These are phyloP conservation scores for Ocimum tenuiflorum DNA, from an alignment of 257 asterid genomes.

Conservation along the genomic window DNA sequence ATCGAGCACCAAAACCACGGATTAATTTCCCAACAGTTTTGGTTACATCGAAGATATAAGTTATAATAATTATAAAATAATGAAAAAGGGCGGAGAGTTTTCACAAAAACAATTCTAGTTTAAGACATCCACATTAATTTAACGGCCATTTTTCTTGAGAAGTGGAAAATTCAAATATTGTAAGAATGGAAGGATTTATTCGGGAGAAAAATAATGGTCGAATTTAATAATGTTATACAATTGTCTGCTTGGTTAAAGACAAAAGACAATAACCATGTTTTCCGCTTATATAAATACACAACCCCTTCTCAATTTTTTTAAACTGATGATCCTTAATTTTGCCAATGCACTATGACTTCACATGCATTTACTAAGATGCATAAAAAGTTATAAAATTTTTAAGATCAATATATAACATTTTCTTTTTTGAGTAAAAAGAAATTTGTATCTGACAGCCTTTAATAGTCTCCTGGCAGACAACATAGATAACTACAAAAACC, in stretches of 20 bases:
- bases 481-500: constrained; percentile 18
- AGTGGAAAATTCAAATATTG: not conserved
- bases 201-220: not conserved
- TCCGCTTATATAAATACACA: not conserved
- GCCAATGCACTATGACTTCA: not conserved
- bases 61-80: not conserved
- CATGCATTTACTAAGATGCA: no score
- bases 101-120: not conserved
- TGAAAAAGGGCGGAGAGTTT: not conserved
- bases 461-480: not conserved
- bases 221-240: not conserved
- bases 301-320: not conserved
- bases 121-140: not conserved
- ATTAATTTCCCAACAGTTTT: no score
- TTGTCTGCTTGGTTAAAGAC: not conserved
- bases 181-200: constrained; percentile 4
- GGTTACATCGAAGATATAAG: not conserved
- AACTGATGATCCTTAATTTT: not conserved
- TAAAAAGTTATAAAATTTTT: no score
- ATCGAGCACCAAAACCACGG: no score
- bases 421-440: not conserved
- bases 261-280: constrained; percentile 15
- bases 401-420: no score
- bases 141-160: constrained; percentile 7
- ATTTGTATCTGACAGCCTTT: not conserved